Percentiles rank a stretch among this genome's conserved stretches.
These are phyloP conservation scores for Nematocida sp. DNA, from an alignment of 371 early-diverging fungal genomes.

Conservation along the genomic window DNA sequence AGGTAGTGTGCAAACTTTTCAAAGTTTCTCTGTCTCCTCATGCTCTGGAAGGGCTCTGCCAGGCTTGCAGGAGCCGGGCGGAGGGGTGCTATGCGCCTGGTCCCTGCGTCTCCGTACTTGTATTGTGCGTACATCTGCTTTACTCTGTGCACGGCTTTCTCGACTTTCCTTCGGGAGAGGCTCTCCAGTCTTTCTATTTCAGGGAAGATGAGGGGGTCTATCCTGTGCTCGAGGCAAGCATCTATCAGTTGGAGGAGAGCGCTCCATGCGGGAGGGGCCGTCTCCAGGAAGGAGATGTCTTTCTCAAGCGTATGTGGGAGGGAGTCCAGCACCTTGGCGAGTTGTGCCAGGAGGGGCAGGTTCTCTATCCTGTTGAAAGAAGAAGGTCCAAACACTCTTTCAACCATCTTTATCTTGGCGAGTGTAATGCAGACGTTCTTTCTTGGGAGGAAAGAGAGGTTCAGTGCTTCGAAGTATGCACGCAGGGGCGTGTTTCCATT, in stretches of 20 bases:
- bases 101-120: slow-evolving; percentile 39
- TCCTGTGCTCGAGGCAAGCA: slow-evolving; percentile 4
- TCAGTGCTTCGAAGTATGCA: slow-evolving; percentile 48
- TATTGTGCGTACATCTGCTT: slow-evolving; percentile 22
- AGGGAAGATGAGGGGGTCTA: slow-evolving; percentile 45
- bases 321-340: slow-evolving; percentile 13
- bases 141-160: not conserved
- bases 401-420: slow-evolving; percentile 25
- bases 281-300: slow-evolving; percentile 16
- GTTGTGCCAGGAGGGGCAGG: not conserved
- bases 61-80: not conserved
- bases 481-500: not conserved
- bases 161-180: not conserved
- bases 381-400: not conserved
- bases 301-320: slow-evolving; percentile 17
- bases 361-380: not conserved
- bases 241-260: not conserved
- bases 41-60: not conserved
- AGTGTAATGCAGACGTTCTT: slow-evolving; percentile 30
- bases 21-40: slow-evolving; percentile 39
- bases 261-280: slow-evolving; percentile 20
- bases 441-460: slow-evolving; percentile 16
- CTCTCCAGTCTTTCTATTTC: slow-evolving; percentile 39
- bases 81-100: not conserved
- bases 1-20: slow-evolving; percentile 32